These are phyloP conservation scores for Apiosordaria backusii DNA, from an alignment of 495 filamentous ascomycete species.

Conservation along the genomic window DNA sequence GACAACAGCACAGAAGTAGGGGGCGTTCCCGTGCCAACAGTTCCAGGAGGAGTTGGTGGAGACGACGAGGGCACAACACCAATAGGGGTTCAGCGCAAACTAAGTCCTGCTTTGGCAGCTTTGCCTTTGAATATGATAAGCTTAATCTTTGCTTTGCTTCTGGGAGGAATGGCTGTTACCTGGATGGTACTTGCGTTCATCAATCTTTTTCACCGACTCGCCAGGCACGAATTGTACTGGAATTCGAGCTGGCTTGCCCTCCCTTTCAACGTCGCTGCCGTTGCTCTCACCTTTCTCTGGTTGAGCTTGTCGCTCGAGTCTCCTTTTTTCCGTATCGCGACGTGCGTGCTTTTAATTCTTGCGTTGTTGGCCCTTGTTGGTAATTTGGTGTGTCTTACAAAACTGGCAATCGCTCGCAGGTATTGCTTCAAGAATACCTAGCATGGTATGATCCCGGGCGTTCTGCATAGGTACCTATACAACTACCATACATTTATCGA, in stretches of 20 bases:
- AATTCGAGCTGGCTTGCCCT: conserved; percentile 12
- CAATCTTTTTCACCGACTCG: neutral
- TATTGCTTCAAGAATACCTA: neutral
- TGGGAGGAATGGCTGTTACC: conserved; percentile 12
- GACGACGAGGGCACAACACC: neutral
- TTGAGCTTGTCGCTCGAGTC: conserved; percentile 11
- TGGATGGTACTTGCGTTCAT: conserved; percentile 17
- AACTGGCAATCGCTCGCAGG: neutral
- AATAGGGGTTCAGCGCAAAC: neutral
- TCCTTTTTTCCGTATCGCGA: conserved; percentile 12
- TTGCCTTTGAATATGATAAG: conserved; percentile 9
- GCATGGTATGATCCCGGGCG: too few species aligned
- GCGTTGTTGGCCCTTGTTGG: conserved; percentile 4
- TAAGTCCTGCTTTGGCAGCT: neutral
- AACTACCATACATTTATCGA: too few species aligned
- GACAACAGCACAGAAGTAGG: neutral
- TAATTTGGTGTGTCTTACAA: conserved; percentile 7
- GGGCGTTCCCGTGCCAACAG: neutral
- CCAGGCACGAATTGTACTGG: conserved; percentile 13
- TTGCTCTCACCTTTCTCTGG: conserved; percentile 11
- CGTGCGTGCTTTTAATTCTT: conserved; percentile 11
- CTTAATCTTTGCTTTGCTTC: conserved; percentile 13
- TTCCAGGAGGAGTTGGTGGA: neutral
- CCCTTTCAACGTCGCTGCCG: conserved; percentile 6
- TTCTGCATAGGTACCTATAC: too few species aligned